A percentile compares a stretch with the other conserved stretches of the same genome.
phyloP scores from a whole-genome alignment of 768 basidiomycete species.

The Brasilioporus rufonigricans region DNA sequence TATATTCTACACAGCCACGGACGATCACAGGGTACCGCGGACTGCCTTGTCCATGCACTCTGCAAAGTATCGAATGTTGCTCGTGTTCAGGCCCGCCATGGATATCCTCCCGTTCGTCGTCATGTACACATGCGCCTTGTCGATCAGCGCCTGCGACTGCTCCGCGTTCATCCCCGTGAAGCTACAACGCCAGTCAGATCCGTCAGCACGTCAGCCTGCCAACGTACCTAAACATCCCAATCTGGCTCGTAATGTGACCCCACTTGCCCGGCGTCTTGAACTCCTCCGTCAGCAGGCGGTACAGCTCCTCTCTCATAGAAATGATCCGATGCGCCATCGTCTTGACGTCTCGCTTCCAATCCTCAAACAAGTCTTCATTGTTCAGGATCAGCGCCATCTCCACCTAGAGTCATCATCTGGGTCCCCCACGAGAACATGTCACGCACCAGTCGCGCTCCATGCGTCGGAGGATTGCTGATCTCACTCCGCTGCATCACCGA shows the following conservation, averaged over 20 bases:
- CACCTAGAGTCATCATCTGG: neutral
- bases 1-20: constrained; percentile 17
- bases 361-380: constrained; percentile 65
- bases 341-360: constrained; percentile 89
- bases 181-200: constrained; percentile 39
- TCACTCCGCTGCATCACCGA: constrained; percentile 91
- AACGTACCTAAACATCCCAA: constrained; percentile 93
- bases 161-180: constrained; percentile 76
- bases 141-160: constrained; percentile 67
- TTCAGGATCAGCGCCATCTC: constrained; percentile 84
- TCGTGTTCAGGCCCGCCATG: constrained; percentile 87
- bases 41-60: constrained; percentile 66
- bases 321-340: constrained; percentile 82
- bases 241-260: constrained; percentile 95
- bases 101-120: constrained; percentile 88
- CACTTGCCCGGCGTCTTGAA: constrained; percentile 88
- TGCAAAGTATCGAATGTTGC: constrained; percentile 78
- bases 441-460: constrained; percentile 85
- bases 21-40: constrained; percentile 41
- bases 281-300: constrained; percentile 64
- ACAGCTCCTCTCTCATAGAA: constrained; percentile 80
- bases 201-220: neutral
- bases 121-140: constrained; percentile 80
- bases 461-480: constrained; percentile 92
- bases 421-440: neutral